These are phyloP conservation scores for Fusarium sulawesiense DNA, from an alignment of 2,329 filamentous ascomycete species.

Conservation along the genomic window DNA sequence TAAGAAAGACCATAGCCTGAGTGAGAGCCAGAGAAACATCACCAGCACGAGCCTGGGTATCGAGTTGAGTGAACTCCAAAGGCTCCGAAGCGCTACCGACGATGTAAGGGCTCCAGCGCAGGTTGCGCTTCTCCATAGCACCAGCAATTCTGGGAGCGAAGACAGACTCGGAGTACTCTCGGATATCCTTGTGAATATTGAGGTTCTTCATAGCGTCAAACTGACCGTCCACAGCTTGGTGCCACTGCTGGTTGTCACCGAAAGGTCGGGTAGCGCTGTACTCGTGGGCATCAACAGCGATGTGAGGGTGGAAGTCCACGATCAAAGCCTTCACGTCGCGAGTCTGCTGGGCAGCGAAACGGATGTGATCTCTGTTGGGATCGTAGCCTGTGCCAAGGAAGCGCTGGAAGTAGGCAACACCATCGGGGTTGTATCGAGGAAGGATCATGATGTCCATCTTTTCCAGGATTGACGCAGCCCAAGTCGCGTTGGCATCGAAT, in stretches of 20 bases:
- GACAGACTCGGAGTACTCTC: conserved; percentile 37
- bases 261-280: conserved; percentile 43
- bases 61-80: conserved; percentile 44
- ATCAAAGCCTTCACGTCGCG: conserved; percentile 44
- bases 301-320: conserved; percentile 40
- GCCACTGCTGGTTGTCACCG: conserved; percentile 41
- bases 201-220: conserved; percentile 46
- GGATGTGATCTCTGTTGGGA: conserved; percentile 47
- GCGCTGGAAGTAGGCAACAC: conserved; percentile 46
- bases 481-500: conserved; percentile 43
- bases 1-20: conserved; percentile 45
- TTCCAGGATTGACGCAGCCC: conserved; percentile 42
- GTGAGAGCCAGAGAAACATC: conserved; percentile 44
- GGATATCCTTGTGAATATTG: conserved; percentile 47
- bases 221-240: conserved; percentile 43
- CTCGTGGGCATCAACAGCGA: conserved; percentile 45
- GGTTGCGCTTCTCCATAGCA: conserved; percentile 35
- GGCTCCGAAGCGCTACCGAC: conserved; percentile 29
- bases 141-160: conserved; percentile 39
- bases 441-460: conserved; percentile 47
- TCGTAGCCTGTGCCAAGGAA: conserved; percentile 45
- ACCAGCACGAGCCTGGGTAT: conserved; percentile 41
- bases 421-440: conserved; percentile 48
- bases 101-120: conserved; percentile 47
- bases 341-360: conserved; percentile 42